These are phyloP conservation scores for Lachnellula arida DNA, from an alignment of 2,329 filamentous ascomycete species.

Conservation along the genomic window DNA sequence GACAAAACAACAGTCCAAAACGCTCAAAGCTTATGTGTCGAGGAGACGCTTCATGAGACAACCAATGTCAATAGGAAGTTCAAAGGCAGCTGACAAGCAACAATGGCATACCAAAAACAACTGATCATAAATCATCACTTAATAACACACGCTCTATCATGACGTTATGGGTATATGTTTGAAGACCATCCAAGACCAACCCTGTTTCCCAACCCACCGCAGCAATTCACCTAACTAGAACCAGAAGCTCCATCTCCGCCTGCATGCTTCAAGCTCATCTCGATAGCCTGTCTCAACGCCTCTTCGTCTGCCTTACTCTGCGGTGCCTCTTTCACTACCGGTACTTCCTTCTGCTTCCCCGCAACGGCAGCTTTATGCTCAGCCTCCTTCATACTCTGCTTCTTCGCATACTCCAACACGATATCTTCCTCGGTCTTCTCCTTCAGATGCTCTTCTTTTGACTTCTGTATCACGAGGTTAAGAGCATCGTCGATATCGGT, in stretches of 20 bases:
- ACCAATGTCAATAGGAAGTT: background rate
- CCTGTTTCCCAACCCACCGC: background rate
- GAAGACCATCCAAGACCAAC: background rate
- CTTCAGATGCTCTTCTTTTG: conserved; percentile 35
- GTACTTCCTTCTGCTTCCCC: conserved; percentile 9
- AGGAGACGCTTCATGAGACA: background rate
- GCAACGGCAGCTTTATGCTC: conserved; percentile 35
- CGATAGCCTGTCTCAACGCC: conserved; percentile 50
- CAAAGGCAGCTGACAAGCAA: background rate
- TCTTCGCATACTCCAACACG: conserved; percentile 71
- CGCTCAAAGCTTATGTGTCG: background rate
- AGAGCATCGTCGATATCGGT: conserved; percentile 22
- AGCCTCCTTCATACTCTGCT: conserved; percentile 69
- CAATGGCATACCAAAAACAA: background rate
- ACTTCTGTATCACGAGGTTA: conserved; percentile 21
- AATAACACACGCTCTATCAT: background rate
- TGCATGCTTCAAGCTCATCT: conserved; percentile 47
- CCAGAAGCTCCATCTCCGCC: background rate
- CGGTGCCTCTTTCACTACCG: background rate
- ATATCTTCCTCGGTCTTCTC: conserved; percentile 63
- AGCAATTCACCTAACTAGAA: background rate
- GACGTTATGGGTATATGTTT: background rate
- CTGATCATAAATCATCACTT: background rate
- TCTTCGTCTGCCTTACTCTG: conserved; percentile 45
- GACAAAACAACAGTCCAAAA: too few species aligned